Percentiles rank a stretch among this genome's conserved stretches.
Conservation (phyloP, 2,329 filamentous ascomycete genomes). For the Monilinia polystroma region DNA sequence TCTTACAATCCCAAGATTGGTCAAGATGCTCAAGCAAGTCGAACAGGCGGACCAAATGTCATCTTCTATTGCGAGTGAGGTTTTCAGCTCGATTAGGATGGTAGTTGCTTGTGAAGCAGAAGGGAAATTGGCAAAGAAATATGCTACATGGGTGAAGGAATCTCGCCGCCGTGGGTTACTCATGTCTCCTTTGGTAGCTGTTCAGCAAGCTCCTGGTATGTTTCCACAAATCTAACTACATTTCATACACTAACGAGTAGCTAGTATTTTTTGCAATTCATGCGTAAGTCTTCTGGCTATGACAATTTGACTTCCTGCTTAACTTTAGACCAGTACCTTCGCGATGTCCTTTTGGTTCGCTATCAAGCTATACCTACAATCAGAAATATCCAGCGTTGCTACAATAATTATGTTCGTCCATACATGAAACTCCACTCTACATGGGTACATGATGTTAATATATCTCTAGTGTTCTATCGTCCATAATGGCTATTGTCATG, state of each 20-base stretch:
- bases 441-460: conserved; percentile 37
- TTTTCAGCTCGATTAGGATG: conserved; percentile 59
- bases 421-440: conserved; percentile 6
- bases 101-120: conserved; percentile 63
- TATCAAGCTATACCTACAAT: conserved; percentile 49
- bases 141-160: conserved; percentile 54
- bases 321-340: conserved; percentile 48
- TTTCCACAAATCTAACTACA: neutral
- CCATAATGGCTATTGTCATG: conserved; percentile 44
- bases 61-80: conserved; percentile 59
- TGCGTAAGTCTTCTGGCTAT: conserved; percentile 22
- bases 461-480: conserved; percentile 46
- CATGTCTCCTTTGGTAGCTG: conserved; percentile 34
- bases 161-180: conserved; percentile 43
- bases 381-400: conserved; percentile 47
- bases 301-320: neutral
- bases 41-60: conserved; percentile 55
- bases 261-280: conserved; percentile 19
- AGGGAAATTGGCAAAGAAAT: conserved; percentile 52
- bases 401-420: conserved; percentile 54
- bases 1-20: conserved; percentile 54
- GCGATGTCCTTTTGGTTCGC: conserved; percentile 64
- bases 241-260: neutral
- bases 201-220: conserved; percentile 49
- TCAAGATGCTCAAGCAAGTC: conserved; percentile 51